Evolutionary conservation across 768 basidiomycete genomes (phyloP).

Genomic region (Xerocomellus amylosporus): DNA sequence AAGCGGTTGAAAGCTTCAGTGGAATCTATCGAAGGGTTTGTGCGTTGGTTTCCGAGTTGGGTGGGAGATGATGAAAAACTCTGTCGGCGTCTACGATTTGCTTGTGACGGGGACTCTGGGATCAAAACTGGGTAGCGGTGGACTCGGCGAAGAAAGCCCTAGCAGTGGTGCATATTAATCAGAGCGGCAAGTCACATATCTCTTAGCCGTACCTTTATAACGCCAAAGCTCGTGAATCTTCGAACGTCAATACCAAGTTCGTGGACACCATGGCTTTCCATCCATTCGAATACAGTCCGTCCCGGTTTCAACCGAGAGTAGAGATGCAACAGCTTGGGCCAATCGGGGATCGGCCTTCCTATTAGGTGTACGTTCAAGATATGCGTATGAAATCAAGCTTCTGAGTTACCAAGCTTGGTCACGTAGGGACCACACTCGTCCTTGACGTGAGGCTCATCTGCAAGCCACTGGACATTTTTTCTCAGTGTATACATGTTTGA

Average conservation of each 20-base stretch:
- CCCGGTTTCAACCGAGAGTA: constrained; percentile 87
- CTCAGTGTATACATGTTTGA: constrained; percentile 96
- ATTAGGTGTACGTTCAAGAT: background rate
- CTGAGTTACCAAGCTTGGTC: constrained; percentile 59
- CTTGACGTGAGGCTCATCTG: constrained; percentile 77
- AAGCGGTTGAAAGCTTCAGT: constrained; percentile 15
- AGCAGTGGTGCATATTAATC: background rate
- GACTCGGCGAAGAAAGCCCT: constrained; percentile 90
- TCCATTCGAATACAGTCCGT: constrained; percentile 84
- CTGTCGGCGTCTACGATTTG: constrained; percentile 28
- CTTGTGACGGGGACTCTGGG: constrained; percentile 32
- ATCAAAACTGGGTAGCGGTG: constrained; percentile 89
- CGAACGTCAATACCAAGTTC: constrained; percentile 81
- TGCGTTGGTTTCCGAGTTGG: constrained; percentile 11
- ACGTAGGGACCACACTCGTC: constrained; percentile 93
- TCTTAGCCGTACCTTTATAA: constrained; percentile 72
- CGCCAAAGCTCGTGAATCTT: constrained; percentile 95
- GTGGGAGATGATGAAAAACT: constrained; percentile 27
- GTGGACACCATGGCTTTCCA: constrained; percentile 69
- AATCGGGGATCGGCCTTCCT: constrained; percentile 69
- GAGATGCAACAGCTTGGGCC: constrained; percentile 81
- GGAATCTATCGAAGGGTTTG: constrained; percentile 5
- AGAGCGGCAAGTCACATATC: background rate
- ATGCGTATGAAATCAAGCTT: background rate
- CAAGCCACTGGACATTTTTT: constrained; percentile 84